Percentiles rank a stretch among this genome's conserved stretches.
Evolutionary conservation across 495 filamentous ascomycete genomes (phyloP).

Genomic region (Hypoxylon crocopeplum): DNA sequence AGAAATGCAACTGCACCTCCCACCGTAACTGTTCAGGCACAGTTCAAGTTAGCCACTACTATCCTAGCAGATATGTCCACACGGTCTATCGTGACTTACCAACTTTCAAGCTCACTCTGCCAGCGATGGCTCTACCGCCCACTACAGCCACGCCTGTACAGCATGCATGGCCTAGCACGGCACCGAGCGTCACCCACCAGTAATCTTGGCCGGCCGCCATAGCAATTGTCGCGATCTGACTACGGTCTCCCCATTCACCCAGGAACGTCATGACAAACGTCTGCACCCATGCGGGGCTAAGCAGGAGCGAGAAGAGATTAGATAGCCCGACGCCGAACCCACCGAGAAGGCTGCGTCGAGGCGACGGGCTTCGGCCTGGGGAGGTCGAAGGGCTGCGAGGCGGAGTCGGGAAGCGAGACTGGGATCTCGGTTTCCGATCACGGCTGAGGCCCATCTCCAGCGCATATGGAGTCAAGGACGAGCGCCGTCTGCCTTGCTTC

Average conservation of each 20-base stretch:
- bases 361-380: slow-evolving; percentile 56
- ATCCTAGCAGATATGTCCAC: neutral
- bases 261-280: slow-evolving; percentile 99
- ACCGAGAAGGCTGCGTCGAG: slow-evolving; percentile 48
- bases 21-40: slow-evolving; percentile 74
- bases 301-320: slow-evolving; percentile 85
- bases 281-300: slow-evolving; percentile 97
- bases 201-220: slow-evolving; percentile 99
- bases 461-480: slow-evolving; percentile 66
- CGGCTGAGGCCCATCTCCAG: slow-evolving; percentile 67
- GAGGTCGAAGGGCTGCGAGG: slow-evolving; percentile 66
- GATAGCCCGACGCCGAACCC: slow-evolving; percentile 66
- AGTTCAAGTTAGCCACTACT: slow-evolving; percentile 33
- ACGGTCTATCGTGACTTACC: slow-evolving; percentile 68
- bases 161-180: slow-evolving; percentile 82
- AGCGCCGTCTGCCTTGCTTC: slow-evolving; percentile 60
- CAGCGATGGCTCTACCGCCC: slow-evolving; percentile 90
- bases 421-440: slow-evolving; percentile 63
- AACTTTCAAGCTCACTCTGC: slow-evolving; percentile 92
- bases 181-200: slow-evolving; percentile 96
- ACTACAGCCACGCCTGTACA: slow-evolving; percentile 95
- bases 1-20: slow-evolving; percentile 94
- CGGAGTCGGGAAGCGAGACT: slow-evolving; percentile 65
- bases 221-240: slow-evolving; percentile 97
- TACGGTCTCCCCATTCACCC: slow-evolving; percentile 97